A percentile compares a stretch with the other conserved stretches of the same genome.
Conservation (phyloP, 139 green algal genomes). For the Coelastrella sp. region DNA sequence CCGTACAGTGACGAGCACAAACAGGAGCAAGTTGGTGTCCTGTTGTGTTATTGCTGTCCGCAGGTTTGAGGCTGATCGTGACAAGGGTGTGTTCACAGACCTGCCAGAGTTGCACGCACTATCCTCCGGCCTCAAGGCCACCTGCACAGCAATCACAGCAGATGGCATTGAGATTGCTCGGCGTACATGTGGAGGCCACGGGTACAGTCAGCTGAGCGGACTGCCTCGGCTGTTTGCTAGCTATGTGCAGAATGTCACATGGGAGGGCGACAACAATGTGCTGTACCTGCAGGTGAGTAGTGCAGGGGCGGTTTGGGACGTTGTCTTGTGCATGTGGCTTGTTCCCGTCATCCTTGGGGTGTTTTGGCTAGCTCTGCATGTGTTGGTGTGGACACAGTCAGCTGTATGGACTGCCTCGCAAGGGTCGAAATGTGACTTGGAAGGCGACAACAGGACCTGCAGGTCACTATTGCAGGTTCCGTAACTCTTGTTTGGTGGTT, state of each 20-base stretch:
- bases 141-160: slow-evolving; percentile 66
- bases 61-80: slow-evolving; percentile 74
- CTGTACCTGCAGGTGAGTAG: slow-evolving; percentile 69
- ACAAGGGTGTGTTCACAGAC: slow-evolving; percentile 83
- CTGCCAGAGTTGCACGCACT: slow-evolving; percentile 95
- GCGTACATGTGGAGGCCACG: slow-evolving; percentile 91
- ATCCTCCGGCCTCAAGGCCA: slow-evolving; percentile 88
- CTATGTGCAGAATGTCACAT: slow-evolving; percentile 96
- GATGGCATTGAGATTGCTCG: slow-evolving; percentile 62
- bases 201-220: slow-evolving; percentile 87
- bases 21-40: not conserved
- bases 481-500: too few relatives aligned
- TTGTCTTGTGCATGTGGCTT: too few relatives aligned
- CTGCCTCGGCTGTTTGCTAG: slow-evolving; percentile 84
- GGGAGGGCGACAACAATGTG: slow-evolving; percentile 97
- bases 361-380: too few relatives aligned
- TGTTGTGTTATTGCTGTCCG: not conserved
- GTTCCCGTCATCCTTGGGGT: too few relatives aligned
- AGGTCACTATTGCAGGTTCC: too few relatives aligned
- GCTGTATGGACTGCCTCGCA: too few relatives aligned
- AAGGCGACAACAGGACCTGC: too few relatives aligned
- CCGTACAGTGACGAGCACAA: not conserved
- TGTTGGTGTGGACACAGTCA: too few relatives aligned
- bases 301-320: too few relatives aligned
- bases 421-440: too few relatives aligned